Conservation (phyloP, 176 grass and related monocot genomes). For the Bothriochloa decipiens region DNA sequence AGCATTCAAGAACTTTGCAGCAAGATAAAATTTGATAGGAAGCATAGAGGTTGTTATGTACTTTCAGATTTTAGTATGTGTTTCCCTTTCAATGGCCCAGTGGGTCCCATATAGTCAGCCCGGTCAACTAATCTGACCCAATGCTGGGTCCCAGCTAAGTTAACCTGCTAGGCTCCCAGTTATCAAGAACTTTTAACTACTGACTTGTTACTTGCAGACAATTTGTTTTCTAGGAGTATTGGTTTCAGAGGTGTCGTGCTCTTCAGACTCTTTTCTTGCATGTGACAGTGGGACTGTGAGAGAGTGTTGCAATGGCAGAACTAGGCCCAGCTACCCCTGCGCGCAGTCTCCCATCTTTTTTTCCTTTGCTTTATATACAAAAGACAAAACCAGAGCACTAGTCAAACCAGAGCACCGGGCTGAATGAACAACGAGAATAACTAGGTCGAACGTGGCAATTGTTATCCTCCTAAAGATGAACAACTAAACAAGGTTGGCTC, state of each 20-base stretch:
- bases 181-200: constrained; percentile 27
- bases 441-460: too few species aligned
- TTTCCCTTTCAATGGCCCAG: background rate
- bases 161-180: constrained; percentile 22
- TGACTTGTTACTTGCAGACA: constrained; percentile 27
- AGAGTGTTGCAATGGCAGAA: constrained; percentile 14
- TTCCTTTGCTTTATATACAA: too few species aligned
- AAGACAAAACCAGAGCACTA: too few species aligned
- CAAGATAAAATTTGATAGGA: background rate
- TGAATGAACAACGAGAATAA: too few species aligned
- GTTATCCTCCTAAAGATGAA: too few species aligned
- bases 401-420: too few species aligned
- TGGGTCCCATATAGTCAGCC: background rate
- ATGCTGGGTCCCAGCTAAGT: constrained; percentile 35
- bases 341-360: too few species aligned
- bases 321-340: background rate
- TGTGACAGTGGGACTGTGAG: constrained; percentile 33
- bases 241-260: constrained; percentile 36
- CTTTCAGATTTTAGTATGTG: background rate
- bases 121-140: constrained; percentile 45
- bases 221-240: background rate
- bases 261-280: constrained; percentile 41
- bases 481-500: too few species aligned
- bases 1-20: background rate
- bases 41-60: background rate